Conservation (phyloP, 1,284 basidiomycete genomes). For the Ceratobasidium sp. region DNA sequence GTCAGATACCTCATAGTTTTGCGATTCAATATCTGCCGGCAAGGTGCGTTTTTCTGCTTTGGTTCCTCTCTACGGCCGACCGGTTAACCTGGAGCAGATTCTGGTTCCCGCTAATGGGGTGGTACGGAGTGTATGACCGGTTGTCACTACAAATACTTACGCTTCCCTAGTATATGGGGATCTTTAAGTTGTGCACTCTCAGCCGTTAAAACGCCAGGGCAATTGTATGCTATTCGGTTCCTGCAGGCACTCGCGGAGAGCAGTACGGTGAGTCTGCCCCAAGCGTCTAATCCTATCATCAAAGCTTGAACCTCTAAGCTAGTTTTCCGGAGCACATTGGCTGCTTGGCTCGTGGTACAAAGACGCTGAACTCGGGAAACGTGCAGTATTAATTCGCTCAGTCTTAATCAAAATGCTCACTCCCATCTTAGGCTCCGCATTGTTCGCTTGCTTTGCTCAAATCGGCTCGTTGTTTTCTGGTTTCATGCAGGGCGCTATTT, state of each 20-base stretch:
- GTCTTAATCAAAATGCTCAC: not conserved
- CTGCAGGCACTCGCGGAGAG: conserved; percentile 29
- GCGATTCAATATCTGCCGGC: conserved; percentile 32
- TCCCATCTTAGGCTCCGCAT: not conserved
- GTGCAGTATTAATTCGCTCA: conserved; percentile 8
- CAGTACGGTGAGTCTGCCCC: conserved; percentile 8
- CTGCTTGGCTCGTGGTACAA: conserved; percentile 34
- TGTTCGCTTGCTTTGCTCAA: conserved; percentile 34
- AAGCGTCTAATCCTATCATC: too few species aligned
- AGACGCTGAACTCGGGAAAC: conserved; percentile 34
- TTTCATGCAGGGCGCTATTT: conserved; percentile 34
- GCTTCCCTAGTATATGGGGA: conserved; percentile 10
- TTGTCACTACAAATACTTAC: too few species aligned
- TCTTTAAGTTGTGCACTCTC: conserved; percentile 27
- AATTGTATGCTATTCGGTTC: conserved; percentile 27
- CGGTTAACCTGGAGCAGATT: not conserved
- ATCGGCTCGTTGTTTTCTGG: conserved; percentile 30
- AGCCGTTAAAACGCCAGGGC: conserved; percentile 25
- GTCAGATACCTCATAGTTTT: conserved; percentile 35
- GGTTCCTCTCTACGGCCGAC: not conserved
- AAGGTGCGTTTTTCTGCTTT: not conserved
- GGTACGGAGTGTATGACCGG: conserved; percentile 6
- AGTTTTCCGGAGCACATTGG: conserved; percentile 35
- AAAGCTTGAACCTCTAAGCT: not conserved
- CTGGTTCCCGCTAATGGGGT: conserved; percentile 31